Evolutionary conservation across 1,284 basidiomycete genomes (phyloP).

Genomic region (Coniophora puteana): DNA sequence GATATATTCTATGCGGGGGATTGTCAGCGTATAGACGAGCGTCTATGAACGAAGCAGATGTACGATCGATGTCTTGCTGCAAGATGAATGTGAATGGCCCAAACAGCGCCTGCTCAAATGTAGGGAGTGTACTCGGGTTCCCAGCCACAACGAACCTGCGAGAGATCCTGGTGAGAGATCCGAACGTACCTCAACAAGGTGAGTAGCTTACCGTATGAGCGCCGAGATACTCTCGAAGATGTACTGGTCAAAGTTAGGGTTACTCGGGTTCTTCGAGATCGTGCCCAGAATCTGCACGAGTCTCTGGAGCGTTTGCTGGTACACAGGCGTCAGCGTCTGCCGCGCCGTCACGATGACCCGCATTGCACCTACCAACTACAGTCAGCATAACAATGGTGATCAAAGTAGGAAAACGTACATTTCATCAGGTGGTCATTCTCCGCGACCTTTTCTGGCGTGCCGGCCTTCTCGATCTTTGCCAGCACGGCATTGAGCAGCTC

Average conservation of each 20-base stretch:
- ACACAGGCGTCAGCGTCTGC: constrained; percentile 68
- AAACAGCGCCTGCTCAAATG: constrained; percentile 84
- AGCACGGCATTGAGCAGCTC: constrained; percentile 78
- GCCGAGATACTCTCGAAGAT: constrained; percentile 95
- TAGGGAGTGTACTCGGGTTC: constrained; percentile 59
- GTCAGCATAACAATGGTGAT: neutral
- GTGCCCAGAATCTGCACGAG: constrained; percentile 82
- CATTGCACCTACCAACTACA: constrained; percentile 69
- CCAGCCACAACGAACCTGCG: constrained; percentile 77
- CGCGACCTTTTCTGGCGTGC: constrained; percentile 89
- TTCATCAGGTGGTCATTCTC: constrained; percentile 99
- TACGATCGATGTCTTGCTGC: constrained; percentile 89
- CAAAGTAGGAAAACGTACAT: constrained; percentile 52
- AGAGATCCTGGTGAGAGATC: constrained; percentile 5
- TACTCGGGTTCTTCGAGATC: constrained; percentile 95
- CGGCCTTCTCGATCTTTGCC: constrained; percentile 77
- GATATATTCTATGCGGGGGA: constrained; percentile 75
- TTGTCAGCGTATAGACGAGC: neutral
- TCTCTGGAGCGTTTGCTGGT: constrained; percentile 67
- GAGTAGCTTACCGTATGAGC: constrained; percentile 65
- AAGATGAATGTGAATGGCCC: constrained; percentile 88
- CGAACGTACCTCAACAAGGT: neutral
- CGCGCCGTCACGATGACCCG: constrained; percentile 89
- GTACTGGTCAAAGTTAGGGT: constrained; percentile 97
- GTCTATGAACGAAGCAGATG: constrained; percentile 17